Percentiles rank a stretch among this genome's conserved stretches.
These are phyloP conservation scores for Cenchrus purpureus DNA, from an alignment of 176 grass and related monocot genomes.

Conservation along the genomic window DNA sequence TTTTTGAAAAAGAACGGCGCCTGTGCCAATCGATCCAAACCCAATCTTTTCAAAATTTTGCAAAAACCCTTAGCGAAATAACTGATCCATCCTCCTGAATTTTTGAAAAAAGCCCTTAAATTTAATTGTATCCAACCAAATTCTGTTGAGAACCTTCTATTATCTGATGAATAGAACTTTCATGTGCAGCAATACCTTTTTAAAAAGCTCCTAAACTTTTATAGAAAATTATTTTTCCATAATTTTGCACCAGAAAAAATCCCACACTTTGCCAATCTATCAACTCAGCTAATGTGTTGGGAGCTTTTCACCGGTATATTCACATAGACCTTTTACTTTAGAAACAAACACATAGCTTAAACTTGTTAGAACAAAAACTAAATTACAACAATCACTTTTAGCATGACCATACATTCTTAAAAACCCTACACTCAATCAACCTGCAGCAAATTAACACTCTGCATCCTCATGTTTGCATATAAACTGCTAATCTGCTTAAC, in stretches of 20 bases:
- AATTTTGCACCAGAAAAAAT: neutral
- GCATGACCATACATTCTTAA: neutral
- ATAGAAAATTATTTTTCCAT: slow-evolving; percentile 5
- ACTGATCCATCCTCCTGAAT: neutral
- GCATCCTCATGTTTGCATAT: neutral
- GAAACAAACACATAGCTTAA: too few relatives aligned
- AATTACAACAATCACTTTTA: neutral
- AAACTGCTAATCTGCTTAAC: neutral
- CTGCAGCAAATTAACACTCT: neutral
- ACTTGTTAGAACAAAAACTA: neutral
- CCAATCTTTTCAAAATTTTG: too few relatives aligned
- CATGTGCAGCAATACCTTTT: neutral
- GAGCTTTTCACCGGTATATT: too few relatives aligned
- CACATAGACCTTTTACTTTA: too few relatives aligned
- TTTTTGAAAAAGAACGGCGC: too few relatives aligned
- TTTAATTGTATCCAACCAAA: neutral
- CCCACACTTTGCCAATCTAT: too few relatives aligned
- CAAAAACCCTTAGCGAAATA: too few relatives aligned
- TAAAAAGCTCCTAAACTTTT: neutral
- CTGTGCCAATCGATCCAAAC: too few relatives aligned
- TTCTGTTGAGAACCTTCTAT: neutral
- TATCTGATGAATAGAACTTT: neutral
- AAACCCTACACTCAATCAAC: neutral
- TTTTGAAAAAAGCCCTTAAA: too few relatives aligned
- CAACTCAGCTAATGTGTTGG: too few relatives aligned